Evolutionary conservation across 2,329 filamentous ascomycete genomes (phyloP), one percentile per base, ranked within the genome.

Genomic region (Huntiella moniliformis): DNA sequence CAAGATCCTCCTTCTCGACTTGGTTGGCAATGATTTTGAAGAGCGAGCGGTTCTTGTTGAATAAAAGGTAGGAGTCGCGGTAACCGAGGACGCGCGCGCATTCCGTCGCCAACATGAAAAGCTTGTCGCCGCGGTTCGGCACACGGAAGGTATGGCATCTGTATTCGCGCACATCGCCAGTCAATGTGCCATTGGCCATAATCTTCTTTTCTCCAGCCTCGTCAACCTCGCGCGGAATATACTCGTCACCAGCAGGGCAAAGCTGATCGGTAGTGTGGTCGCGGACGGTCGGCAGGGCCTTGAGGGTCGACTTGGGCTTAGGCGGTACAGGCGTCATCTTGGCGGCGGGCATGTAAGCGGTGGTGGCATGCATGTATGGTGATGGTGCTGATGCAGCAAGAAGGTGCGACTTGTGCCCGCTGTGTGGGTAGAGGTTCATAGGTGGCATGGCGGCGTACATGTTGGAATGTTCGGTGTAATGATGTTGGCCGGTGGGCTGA

Each of bases 91-190:
- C 86, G 53, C 91, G 77, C 17, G 91, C 91, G 59, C 91, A 96
- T 63, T 98, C 91, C 12, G 91, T 98, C 33, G 91, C 91, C 44
- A 98, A 74, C 91, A 98, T 98, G 64, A 96, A 98, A 4, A 96
- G 73, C 63, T 95, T 95, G 53, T 92, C 80, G 22, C 84, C 86
- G 54, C 91, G 73, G 56, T 92, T 79, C 13, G 88, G 86, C 3
- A 98, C 87, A 53, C 83, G 76, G 60, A 98, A 98, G 1, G 88
- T 96, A 52, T 87, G 74, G 62, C 88, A 95, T 59, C 82, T 78
- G 65, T 95, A 98, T 57, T 88, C 81, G 54, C 91, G 82, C 10
- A 17, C 15, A 16, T 74, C 76, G 50, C 86, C 87, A 22, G 82
- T 71, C 16, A 87, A 75, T 56, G 87, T 79, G 36, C 91, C 91